phyloP scores from a whole-genome alignment of 371 early-diverging fungal genomes.

The Nematocida ausubeli region DNA sequence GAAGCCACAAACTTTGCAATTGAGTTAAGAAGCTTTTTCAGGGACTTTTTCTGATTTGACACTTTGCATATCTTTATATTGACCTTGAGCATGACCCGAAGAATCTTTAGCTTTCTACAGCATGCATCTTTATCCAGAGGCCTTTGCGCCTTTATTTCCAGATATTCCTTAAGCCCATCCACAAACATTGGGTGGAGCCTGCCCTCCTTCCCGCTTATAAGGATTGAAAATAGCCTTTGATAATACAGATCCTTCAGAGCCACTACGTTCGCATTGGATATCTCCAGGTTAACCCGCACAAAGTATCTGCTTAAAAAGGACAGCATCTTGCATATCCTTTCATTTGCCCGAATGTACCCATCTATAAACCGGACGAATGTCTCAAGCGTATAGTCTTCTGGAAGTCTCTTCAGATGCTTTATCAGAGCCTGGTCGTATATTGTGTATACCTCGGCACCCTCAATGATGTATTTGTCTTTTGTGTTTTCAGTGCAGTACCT shows the following conservation, averaged over 20 bases:
- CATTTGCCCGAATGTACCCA: slow-evolving; percentile 41
- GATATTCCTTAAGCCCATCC: slow-evolving; percentile 2
- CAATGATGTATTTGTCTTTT: slow-evolving; percentile 43
- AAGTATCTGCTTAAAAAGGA: slow-evolving; percentile 47
- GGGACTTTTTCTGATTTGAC: slow-evolving; percentile 10
- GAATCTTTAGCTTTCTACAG: slow-evolving; percentile 1
- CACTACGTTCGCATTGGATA: slow-evolving; percentile 29
- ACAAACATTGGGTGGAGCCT: slow-evolving; percentile 24
- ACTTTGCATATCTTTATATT: slow-evolving; percentile 21
- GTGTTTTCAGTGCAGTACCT: slow-evolving; percentile 44
- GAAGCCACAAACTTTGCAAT: background rate
- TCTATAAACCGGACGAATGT: slow-evolving; percentile 31
- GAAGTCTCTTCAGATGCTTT: slow-evolving; percentile 35
- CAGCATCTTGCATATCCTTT: slow-evolving; percentile 48
- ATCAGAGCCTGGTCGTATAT: slow-evolving; percentile 30
- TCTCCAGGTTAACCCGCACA: slow-evolving; percentile 46
- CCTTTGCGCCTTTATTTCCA: background rate
- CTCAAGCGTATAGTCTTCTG: slow-evolving; percentile 38
- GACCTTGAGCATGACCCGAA: slow-evolving; percentile 20
- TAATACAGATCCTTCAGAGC: slow-evolving; percentile 33
- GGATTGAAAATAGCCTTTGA: slow-evolving; percentile 10
- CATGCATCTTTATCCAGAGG: background rate
- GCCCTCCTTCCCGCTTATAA: slow-evolving; percentile 15
- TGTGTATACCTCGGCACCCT: slow-evolving; percentile 34
- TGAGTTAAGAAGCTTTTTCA: slow-evolving; percentile 30